Percentiles rank a stretch among this genome's conserved stretches.
These are phyloP conservation scores for Colletotrichum salicis DNA, from an alignment of 2,329 filamentous ascomycete genomes.

Conservation along the genomic window DNA sequence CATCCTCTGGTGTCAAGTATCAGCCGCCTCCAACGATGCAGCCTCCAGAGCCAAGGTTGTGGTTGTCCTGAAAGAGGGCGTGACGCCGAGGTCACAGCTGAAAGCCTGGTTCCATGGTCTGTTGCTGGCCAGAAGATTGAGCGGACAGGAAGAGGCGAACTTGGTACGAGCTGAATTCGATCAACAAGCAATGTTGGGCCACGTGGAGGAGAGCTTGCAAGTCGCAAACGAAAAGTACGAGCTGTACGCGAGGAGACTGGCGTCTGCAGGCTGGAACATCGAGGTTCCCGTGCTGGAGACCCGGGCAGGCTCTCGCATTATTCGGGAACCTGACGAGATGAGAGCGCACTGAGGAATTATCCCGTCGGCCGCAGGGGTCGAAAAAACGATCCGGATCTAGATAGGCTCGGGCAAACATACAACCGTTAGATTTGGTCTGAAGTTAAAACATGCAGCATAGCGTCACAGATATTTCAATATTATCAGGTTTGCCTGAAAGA, in stretches of 20 bases:
- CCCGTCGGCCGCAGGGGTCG: neutral
- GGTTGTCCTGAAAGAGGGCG: slow-evolving; percentile 24
- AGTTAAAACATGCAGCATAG: slow-evolving; percentile 1
- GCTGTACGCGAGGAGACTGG: slow-evolving; percentile 5
- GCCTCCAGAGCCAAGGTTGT: slow-evolving; percentile 9
- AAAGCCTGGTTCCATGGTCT: slow-evolving; percentile 31
- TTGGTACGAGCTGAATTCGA: neutral
- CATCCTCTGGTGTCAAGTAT: slow-evolving; percentile 16
- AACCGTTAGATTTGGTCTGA: neutral
- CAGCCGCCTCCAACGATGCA: neutral
- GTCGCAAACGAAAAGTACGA: slow-evolving; percentile 18
- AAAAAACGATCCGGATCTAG: slow-evolving; percentile 17
- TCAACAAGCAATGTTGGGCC: slow-evolving; percentile 15
- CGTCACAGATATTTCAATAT: neutral
- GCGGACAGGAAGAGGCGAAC: neutral
- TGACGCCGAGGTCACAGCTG: slow-evolving; percentile 22
- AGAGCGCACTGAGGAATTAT: slow-evolving; percentile 1
- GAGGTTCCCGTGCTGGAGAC: slow-evolving; percentile 26
- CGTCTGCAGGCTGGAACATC: slow-evolving; percentile 23
- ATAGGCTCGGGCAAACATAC: neutral
- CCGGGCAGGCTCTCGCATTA: slow-evolving; percentile 28
- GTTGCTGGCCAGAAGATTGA: neutral
- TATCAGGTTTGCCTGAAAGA: neutral
- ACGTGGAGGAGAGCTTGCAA: slow-evolving; percentile 5
- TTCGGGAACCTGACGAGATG: slow-evolving; percentile 9